A percentile compares a stretch with the other conserved stretches of the same genome.
Evolutionary conservation across 495 filamentous ascomycete genomes (phyloP).

Genomic region (Sordaria brevicollis): DNA sequence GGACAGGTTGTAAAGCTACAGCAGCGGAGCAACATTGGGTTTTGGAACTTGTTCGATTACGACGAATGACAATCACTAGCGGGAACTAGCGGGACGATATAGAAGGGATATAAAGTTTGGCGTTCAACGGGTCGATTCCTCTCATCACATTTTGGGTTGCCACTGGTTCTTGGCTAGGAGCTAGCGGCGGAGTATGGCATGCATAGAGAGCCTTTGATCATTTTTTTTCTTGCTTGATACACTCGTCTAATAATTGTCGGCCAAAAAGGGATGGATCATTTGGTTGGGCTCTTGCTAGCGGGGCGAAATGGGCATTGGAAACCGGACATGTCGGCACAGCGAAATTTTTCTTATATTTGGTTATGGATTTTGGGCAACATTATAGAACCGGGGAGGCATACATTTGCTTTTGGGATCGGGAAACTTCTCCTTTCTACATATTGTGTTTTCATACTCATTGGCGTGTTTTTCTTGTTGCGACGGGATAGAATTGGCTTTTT

Average conservation of each 20-base stretch:
- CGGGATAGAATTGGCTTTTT: neutral
- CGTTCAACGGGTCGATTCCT: neutral
- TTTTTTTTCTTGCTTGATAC: neutral
- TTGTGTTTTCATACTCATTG: neutral
- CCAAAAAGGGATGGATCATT: neutral
- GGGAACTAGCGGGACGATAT: constrained; percentile 4
- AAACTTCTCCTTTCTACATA: neutral
- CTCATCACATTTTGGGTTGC: neutral
- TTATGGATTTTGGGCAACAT: constrained; percentile 1
- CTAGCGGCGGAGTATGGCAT: neutral
- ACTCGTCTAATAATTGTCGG: constrained; percentile 1
- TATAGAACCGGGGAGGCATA: neutral
- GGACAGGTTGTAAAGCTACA: constrained; percentile 20
- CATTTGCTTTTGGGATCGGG: neutral
- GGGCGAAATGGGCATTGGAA: constrained; percentile 1
- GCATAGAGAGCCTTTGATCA: neutral
- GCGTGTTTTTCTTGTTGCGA: neutral
- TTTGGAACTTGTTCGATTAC: neutral
- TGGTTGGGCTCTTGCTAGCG: neutral
- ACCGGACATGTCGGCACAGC: constrained; percentile 1
- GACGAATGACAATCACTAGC: neutral
- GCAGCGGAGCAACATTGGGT: neutral
- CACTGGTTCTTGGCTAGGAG: neutral
- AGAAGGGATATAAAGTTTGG: constrained; percentile 7
- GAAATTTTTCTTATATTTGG: neutral